These are phyloP conservation scores for Yueomyces sp. DNA, from an alignment of 805 yeast genomes.

Conservation along the genomic window DNA sequence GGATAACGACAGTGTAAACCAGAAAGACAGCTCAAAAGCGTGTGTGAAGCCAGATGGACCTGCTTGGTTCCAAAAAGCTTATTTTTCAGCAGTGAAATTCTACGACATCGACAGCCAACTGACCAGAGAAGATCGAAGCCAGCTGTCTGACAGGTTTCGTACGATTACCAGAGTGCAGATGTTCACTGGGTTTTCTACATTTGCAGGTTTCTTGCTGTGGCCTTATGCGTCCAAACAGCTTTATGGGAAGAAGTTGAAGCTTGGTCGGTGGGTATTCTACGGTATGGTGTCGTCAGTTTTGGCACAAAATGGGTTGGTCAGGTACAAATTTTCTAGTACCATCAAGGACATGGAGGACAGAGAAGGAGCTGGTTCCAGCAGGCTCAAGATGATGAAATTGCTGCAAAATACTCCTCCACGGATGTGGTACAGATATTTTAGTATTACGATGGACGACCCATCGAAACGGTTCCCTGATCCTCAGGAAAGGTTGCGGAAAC, in stretches of 20 bases:
- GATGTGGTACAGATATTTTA: conserved; percentile 41
- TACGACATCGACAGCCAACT: conserved; percentile 36
- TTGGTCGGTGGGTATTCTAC: conserved; percentile 29
- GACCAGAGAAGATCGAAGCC: conserved; percentile 29
- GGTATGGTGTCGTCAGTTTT: conserved; percentile 25
- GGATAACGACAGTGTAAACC: too few relatives aligned
- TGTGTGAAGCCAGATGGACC: too few relatives aligned
- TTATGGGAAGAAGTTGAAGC: conserved; percentile 24
- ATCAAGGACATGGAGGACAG: neutral
- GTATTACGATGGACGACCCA: conserved; percentile 37
- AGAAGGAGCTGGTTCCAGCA: conserved; percentile 1
- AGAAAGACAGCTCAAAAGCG: too few relatives aligned
- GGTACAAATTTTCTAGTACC: neutral
- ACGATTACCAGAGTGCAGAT: conserved; percentile 25
- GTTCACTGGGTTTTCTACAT: conserved; percentile 29
- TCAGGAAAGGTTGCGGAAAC: conserved; percentile 23
- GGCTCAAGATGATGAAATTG: conserved; percentile 20
- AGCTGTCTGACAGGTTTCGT: conserved; percentile 27
- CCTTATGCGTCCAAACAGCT: conserved; percentile 28
- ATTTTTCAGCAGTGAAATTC: conserved; percentile 31
- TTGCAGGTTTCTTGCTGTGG: conserved; percentile 28
- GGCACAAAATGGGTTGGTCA: neutral
- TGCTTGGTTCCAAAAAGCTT: conserved; percentile 26
- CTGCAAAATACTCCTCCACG: conserved; percentile 24
- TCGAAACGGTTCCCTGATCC: conserved; percentile 45